Conservation (phyloP, 2,329 filamentous ascomycete species). For the Hymenoscyphus fructigenus region DNA sequence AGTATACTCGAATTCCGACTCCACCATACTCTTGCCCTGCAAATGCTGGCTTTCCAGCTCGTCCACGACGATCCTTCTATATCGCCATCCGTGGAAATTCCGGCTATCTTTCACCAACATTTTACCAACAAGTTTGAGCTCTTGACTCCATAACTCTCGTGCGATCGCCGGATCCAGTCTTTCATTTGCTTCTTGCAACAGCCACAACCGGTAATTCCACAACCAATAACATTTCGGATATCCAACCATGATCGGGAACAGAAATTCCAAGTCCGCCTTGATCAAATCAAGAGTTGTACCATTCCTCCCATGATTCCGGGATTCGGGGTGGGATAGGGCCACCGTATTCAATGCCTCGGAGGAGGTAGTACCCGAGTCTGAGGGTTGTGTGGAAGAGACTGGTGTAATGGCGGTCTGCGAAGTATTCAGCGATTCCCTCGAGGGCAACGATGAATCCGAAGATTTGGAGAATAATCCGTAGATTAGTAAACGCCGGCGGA, state of each 20-base stretch:
- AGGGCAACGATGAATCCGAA: conserved; percentile 51
- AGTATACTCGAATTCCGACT: conserved; percentile 85
- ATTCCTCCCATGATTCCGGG: conserved; percentile 50
- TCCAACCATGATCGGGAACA: conserved; percentile 78
- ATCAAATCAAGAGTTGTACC: conserved; percentile 59
- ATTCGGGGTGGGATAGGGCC: conserved; percentile 47
- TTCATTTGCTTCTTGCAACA: conserved; percentile 69
- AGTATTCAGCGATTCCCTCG: conserved; percentile 54
- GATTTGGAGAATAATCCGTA: conserved; percentile 56
- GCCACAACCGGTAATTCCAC: conserved; percentile 93
- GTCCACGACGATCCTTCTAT: conserved; percentile 76
- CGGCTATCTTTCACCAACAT: conserved; percentile 85
- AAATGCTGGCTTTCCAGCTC: conserved; percentile 64
- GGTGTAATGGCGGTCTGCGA: conserved; percentile 54
- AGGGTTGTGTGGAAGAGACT: conserved; percentile 64
- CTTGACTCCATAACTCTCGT: conserved; percentile 74
- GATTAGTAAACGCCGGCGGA: conserved; percentile 70
- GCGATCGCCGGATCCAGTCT: conserved; percentile 58
- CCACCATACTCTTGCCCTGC: conserved; percentile 62
- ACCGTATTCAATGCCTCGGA: conserved; percentile 50
- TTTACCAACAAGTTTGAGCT: conserved; percentile 78
- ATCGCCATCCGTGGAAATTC: conserved; percentile 97
- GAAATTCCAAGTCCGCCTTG: conserved; percentile 73
- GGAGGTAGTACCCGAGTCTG: conserved; percentile 55
- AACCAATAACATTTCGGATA: conserved; percentile 99